Percentiles rank a stretch among this genome's conserved stretches.
phyloP scores from a whole-genome alignment of 2,329 filamentous ascomycete genomes.

The Calonectria ilicicola region DNA sequence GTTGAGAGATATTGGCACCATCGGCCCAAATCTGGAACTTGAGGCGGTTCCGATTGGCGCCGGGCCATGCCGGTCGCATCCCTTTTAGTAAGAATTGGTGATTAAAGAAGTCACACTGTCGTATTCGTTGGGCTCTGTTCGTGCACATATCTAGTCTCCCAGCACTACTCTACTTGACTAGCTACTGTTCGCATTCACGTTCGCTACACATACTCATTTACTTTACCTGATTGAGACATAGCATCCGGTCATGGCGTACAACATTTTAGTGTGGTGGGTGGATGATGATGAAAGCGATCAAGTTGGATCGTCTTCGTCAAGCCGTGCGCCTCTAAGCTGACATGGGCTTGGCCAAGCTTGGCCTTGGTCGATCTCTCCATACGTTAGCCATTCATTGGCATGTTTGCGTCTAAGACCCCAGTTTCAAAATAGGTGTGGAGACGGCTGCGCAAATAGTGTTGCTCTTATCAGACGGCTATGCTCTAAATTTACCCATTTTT shows the following conservation, averaged over 20 bases:
- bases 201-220: not conserved
- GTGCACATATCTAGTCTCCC: not conserved
- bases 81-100: not conserved
- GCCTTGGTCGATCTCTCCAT: too few species aligned
- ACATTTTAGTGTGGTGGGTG: not conserved
- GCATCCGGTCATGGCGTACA: not conserved
- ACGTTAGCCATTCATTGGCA: too few species aligned
- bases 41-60: not conserved
- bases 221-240: not conserved
- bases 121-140: not conserved
- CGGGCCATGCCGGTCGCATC: not conserved
- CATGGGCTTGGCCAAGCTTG: not conserved
- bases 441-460: too few species aligned
- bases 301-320: not conserved
- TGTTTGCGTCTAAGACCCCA: too few species aligned
- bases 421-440: too few species aligned
- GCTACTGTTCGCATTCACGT: not conserved
- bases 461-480: too few species aligned
- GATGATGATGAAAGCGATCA: not conserved
- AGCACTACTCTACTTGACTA: not conserved
- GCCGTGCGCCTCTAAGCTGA: not conserved
- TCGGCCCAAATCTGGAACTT: not conserved
- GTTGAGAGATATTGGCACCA: not conserved
- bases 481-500: too few species aligned
- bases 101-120: not conserved